These are phyloP conservation scores for Termitomyces sp. DNA, from an alignment of 768 basidiomycete species.

Conservation along the genomic window DNA sequence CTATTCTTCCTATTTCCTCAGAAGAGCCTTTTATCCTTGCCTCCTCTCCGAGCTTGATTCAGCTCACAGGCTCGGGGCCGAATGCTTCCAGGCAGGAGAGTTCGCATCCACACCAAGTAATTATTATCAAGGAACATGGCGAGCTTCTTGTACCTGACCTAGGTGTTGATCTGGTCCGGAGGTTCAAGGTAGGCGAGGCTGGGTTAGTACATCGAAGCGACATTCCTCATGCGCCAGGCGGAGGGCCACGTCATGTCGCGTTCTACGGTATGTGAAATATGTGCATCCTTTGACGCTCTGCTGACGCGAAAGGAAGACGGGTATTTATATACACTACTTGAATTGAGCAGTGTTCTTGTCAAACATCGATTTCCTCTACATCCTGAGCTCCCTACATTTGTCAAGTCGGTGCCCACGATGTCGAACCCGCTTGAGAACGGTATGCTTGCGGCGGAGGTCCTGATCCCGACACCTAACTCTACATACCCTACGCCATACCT, in stretches of 20 bases:
- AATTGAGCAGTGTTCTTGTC: constrained; percentile 55
- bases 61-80: constrained; percentile 56
- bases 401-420: constrained; percentile 47
- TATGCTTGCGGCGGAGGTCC: constrained; percentile 68
- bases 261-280: constrained; percentile 43
- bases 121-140: constrained; percentile 38
- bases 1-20: constrained; percentile 51
- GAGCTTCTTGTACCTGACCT: constrained; percentile 75
- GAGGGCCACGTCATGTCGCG: constrained; percentile 69
- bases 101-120: constrained; percentile 76
- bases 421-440: constrained; percentile 35
- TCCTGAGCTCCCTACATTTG: constrained; percentile 33
- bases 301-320: constrained; percentile 36
- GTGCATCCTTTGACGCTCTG: background rate
- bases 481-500: constrained; percentile 54
- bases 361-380: constrained; percentile 48
- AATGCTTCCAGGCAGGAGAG: constrained; percentile 60
- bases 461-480: constrained; percentile 49
- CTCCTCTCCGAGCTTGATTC: constrained; percentile 27
- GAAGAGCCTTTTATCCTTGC: constrained; percentile 39
- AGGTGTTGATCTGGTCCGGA: constrained; percentile 65
- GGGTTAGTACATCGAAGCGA: constrained; percentile 47
- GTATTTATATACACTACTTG: constrained; percentile 60
- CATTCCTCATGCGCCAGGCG: constrained; percentile 46
- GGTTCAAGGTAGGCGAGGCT: constrained; percentile 37